These are phyloP conservation scores for Neckera pumila DNA, from an alignment of 225 moss, liverwort and hornwort genomes.

Conservation along the genomic window DNA sequence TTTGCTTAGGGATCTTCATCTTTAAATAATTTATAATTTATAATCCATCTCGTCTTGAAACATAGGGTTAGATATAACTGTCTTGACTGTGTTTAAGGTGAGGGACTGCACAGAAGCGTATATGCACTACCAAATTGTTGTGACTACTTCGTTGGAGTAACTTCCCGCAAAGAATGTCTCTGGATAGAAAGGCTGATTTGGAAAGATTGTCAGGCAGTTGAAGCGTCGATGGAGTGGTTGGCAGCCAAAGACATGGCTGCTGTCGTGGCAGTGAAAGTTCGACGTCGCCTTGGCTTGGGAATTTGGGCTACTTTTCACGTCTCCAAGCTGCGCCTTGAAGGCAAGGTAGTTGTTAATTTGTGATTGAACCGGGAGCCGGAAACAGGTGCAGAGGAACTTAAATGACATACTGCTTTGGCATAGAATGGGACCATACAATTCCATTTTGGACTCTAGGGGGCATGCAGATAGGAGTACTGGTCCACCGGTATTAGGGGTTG, in stretches of 20 bases:
- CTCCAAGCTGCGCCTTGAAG: conserved; percentile 63
- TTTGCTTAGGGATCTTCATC: not conserved
- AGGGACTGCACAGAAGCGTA: not conserved
- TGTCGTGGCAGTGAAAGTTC: conserved; percentile 66
- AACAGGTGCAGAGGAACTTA: not conserved
- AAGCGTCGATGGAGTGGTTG: conserved; percentile 64
- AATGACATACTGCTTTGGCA: not conserved
- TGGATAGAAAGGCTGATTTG: conserved; percentile 10
- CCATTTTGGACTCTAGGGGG: not conserved
- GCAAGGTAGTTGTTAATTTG: conserved; percentile 41
- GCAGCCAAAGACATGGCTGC: conserved; percentile 79
- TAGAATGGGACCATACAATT: not conserved
- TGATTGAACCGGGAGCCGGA: not conserved
- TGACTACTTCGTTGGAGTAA: not conserved
- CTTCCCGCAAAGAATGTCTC: not conserved
- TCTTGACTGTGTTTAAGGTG: not conserved
- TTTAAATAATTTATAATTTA: not conserved
- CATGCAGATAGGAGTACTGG: not conserved
- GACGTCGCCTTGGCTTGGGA: conserved; percentile 72
- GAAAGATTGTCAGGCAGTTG: conserved; percentile 48
- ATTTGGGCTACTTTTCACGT: conserved; percentile 75
- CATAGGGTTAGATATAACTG: not conserved
- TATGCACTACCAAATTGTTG: not conserved
- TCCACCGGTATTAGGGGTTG: not conserved
- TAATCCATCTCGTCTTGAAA: not conserved